These are phyloP conservation scores for Gremmenia infestans DNA, from an alignment of 2,329 filamentous ascomycete genomes.

Conservation along the genomic window DNA sequence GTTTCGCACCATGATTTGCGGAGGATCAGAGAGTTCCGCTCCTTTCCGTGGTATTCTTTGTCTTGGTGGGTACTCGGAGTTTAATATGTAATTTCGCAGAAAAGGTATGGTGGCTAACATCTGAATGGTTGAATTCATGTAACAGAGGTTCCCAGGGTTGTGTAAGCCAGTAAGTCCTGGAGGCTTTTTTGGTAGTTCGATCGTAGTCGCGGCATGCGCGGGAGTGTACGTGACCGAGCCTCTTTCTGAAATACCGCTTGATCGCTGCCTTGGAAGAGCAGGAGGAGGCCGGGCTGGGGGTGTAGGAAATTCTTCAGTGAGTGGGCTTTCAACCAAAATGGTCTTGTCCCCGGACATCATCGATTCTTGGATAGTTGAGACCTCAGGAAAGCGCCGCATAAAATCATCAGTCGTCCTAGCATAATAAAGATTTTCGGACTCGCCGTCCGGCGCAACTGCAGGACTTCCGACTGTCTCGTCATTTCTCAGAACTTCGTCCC, in stretches of 20 bases:
- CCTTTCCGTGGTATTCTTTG: conserved; percentile 62
- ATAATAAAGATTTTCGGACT: conserved; percentile 47
- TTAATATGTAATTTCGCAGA: conserved; percentile 61
- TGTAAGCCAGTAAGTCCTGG: conserved; percentile 67
- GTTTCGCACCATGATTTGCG: conserved; percentile 56
- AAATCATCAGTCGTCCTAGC: conserved; percentile 79
- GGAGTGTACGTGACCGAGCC: conserved; percentile 26
- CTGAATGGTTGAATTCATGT: conserved; percentile 88
- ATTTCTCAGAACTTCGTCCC: conserved; percentile 70
- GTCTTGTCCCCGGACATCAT: conserved; percentile 41
- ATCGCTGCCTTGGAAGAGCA: conserved; percentile 58
- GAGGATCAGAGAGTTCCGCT: conserved; percentile 47
- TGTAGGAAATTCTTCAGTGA: conserved; percentile 23
- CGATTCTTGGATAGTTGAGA: conserved; percentile 56
- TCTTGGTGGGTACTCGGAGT: conserved; percentile 53
- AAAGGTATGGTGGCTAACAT: conserved; percentile 69
- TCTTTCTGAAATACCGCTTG: conserved; percentile 72
- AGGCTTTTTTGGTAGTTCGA: conserved; percentile 39
- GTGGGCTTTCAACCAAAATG: conserved; percentile 5
- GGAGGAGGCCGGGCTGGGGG: conserved; percentile 43
- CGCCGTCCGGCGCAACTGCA: conserved; percentile 38
- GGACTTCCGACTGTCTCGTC: conserved; percentile 44
- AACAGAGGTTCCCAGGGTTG: conserved; percentile 82
- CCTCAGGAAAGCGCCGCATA: conserved; percentile 71
- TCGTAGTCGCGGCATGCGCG: conserved; percentile 36